Evolutionary conservation across 305 asterid species (phyloP), one percentile per base, ranked within the genome.

Genomic region (Fraxinus velutina): DNA sequence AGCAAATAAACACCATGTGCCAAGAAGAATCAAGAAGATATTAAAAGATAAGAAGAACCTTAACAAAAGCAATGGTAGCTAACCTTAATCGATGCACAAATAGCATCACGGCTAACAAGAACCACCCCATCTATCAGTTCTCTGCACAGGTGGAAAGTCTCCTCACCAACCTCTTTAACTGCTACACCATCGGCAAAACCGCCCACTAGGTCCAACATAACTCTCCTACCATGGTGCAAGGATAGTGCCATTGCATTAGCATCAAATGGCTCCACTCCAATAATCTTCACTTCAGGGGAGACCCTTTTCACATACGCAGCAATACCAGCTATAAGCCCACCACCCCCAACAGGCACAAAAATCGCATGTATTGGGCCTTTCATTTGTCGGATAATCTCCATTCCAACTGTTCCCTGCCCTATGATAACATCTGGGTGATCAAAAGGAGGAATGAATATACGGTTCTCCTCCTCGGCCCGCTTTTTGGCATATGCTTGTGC

Each of bases 131-230:
- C 98, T 39, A 94, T 57, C 78, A 94, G 85, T 81, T 95, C 96
- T 84, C 84, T 85, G 87, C 98, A 95, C 55, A 95, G 79, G 39
- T 90, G 92, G 76, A 84, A 94, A 71, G 93, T 94, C 83, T 95
- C 99, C 82, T 93, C 94, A 33, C 99, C 99, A n/a, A 95, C 96
- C 62, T 88, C 97, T 87, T 92, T 95, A 72, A 95, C 97, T 44
- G 99, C 98, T 22, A 95, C 98, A 57, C 99, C 99, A 86, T 93
- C 99, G 17, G 97, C 97, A 84, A 95, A 95, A 79, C 99, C 98
- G 36, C 99, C 98, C 10, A 91, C 99, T 86, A 92, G 99, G 83
- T 95, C 99, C 84, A 95, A 86, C 92, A 90, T 80, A 73, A 95
- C 92, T 85, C 97, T 88, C 72, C 85, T 91, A 81, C 90, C 95